Percentiles rank a stretch among this genome's conserved stretches.
Evolutionary conservation across 1,139 yeast species (phyloP).

Genomic region (Suhomyces kunorum): DNA sequence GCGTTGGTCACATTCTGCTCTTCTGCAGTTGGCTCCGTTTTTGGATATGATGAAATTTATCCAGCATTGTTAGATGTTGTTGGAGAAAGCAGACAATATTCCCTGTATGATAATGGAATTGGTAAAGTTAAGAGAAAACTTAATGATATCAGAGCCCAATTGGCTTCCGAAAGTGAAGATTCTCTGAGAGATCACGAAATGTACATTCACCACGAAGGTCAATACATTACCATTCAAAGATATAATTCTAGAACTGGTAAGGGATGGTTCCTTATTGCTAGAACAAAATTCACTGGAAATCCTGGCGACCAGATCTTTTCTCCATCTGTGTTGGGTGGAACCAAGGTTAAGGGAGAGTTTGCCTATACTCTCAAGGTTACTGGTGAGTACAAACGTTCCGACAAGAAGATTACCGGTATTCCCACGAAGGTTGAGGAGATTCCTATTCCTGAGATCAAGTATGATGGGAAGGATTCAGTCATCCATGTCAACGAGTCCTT

Average conservation of each 20-base stretch:
- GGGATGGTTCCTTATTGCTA: slow-evolving; percentile 87
- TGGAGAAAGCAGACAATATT: slow-evolving; percentile 68
- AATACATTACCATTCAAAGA: slow-evolving; percentile 87
- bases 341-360: slow-evolving; percentile 60
- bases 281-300: slow-evolving; percentile 64
- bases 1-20: slow-evolving; percentile 93
- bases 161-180: slow-evolving; percentile 67
- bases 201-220: slow-evolving; percentile 93
- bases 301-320: slow-evolving; percentile 54
- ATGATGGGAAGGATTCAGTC: slow-evolving; percentile 46
- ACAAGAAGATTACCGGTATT: slow-evolving; percentile 53
- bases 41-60: slow-evolving; percentile 91
- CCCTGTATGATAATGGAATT: slow-evolving; percentile 64
- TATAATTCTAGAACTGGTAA: slow-evolving; percentile 79
- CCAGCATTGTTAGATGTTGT: slow-evolving; percentile 83
- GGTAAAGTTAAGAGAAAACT: slow-evolving; percentile 66
- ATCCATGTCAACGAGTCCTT: slow-evolving; percentile 61
- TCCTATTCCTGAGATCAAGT: slow-evolving; percentile 49
- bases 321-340: slow-evolving; percentile 67
- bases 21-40: slow-evolving; percentile 91
- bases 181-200: slow-evolving; percentile 77
- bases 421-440: slow-evolving; percentile 64
- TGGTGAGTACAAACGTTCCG: slow-evolving; percentile 50
- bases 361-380: slow-evolving; percentile 56
- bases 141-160: slow-evolving; percentile 55